A percentile compares a stretch with the other conserved stretches of the same genome.
These are phyloP conservation scores for Cordyceps militaris DNA, from an alignment of 2,329 filamentous ascomycete genomes.

Conservation along the genomic window DNA sequence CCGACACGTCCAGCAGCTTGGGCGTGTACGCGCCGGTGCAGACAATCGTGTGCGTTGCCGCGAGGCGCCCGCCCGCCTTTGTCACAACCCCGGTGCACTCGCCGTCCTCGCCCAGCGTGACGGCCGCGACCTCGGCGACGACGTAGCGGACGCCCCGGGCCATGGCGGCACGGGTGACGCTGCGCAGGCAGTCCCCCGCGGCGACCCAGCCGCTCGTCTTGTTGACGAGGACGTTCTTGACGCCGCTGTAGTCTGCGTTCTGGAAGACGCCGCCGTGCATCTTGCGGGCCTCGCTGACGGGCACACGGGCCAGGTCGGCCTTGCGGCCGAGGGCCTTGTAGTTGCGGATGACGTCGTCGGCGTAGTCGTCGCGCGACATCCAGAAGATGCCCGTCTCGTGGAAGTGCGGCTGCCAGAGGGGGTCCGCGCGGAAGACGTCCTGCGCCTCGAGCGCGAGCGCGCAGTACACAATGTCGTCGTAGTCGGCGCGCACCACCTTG, in stretches of 20 bases:
- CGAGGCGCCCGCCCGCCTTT: slow-evolving; percentile 34
- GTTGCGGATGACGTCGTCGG: slow-evolving; percentile 45
- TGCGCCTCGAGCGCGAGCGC: slow-evolving; percentile 59
- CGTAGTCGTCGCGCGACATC: slow-evolving; percentile 45
- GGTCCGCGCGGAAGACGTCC: slow-evolving; percentile 51
- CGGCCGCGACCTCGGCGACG: slow-evolving; percentile 40
- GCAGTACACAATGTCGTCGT: slow-evolving; percentile 57
- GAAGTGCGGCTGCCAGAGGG: slow-evolving; percentile 49
- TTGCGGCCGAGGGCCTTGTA: slow-evolving; percentile 39
- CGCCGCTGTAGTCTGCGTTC: slow-evolving; percentile 52
- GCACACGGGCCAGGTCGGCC: slow-evolving; percentile 35
- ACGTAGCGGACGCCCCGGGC: slow-evolving; percentile 54
- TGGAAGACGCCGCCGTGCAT: slow-evolving; percentile 53
- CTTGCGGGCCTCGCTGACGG: slow-evolving; percentile 38
- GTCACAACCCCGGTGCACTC: slow-evolving; percentile 43
- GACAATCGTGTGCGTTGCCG: slow-evolving; percentile 45
- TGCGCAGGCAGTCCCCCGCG: slow-evolving; percentile 50
- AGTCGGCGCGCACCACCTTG: slow-evolving; percentile 65
- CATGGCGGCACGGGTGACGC: slow-evolving; percentile 45
- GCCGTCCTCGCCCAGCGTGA: slow-evolving; percentile 40
- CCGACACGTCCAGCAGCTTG: slow-evolving; percentile 46
- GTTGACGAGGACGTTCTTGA: slow-evolving; percentile 54
- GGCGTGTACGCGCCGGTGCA: slow-evolving; percentile 53
- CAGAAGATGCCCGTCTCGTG: slow-evolving; percentile 54
- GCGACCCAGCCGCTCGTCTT: slow-evolving; percentile 56